Percentiles rank a stretch among this genome's conserved stretches.
These are phyloP conservation scores for Rhodotorula sp. DNA, from an alignment of 1,284 basidiomycete genomes.

Conservation along the genomic window DNA sequence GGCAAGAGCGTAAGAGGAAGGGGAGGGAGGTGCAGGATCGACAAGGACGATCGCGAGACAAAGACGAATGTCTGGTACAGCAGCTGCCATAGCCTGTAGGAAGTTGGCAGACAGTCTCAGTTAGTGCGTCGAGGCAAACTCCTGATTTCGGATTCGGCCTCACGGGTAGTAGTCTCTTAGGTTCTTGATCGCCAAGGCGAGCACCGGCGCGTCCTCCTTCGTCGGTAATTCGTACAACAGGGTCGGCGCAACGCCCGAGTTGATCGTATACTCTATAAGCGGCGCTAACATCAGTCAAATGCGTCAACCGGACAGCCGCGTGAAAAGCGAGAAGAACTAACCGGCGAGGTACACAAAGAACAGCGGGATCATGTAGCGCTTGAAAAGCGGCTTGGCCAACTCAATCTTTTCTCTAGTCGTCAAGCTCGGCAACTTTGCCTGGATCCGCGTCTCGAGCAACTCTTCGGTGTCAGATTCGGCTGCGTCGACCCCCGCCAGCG, in stretches of 20 bases:
- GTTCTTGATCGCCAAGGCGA: conserved; percentile 74
- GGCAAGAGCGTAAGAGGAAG: conserved; percentile 70
- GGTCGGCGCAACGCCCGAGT: conserved; percentile 81
- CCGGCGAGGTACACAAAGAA: conserved; percentile 64
- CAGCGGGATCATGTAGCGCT: conserved; percentile 45
- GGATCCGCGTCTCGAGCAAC: neutral
- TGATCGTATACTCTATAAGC: conserved; percentile 40
- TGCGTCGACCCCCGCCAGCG: neutral
- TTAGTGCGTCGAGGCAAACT: too few species aligned
- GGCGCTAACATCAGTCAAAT: neutral
- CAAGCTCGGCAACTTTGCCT: conserved; percentile 21
- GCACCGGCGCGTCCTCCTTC: conserved; percentile 59
- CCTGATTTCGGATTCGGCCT: conserved; percentile 54
- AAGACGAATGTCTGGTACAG: conserved; percentile 80
- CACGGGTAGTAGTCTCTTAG: conserved; percentile 91
- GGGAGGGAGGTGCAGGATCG: conserved; percentile 73
- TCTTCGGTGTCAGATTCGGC: conserved; percentile 42
- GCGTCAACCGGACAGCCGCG: neutral
- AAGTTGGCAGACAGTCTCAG: neutral
- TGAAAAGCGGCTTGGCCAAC: conserved; percentile 43
- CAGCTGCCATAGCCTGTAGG: conserved; percentile 46
- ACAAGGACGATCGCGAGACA: conserved; percentile 87
- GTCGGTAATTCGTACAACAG: conserved; percentile 83
- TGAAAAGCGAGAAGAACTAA: conserved; percentile 44
- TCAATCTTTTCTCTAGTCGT: conserved; percentile 40